Percentiles rank a stretch among this genome's conserved stretches.
phyloP scores from a whole-genome alignment of 345 rosid species.

The Reutealis trisperma region DNA sequence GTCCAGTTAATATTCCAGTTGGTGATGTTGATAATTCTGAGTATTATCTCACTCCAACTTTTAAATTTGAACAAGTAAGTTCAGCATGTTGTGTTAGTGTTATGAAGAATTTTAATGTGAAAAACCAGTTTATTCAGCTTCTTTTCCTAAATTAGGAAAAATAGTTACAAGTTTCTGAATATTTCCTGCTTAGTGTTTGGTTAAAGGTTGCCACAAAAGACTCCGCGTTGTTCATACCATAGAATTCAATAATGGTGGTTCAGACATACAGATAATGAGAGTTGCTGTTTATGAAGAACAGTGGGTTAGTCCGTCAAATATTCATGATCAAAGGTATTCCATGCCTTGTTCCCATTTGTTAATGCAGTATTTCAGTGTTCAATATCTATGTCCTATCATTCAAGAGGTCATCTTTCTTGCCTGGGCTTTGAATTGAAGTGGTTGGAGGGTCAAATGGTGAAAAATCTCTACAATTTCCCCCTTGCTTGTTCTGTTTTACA shows the following conservation, averaged over 20 bases:
- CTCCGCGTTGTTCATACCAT: conserved; percentile 85
- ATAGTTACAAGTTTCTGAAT: conserved; percentile 2
- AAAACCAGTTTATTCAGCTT: neutral
- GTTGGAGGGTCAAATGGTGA: neutral
- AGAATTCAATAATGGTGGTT: conserved; percentile 76
- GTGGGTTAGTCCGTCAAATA: conserved; percentile 75
- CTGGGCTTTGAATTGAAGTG: neutral
- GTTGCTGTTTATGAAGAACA: conserved; percentile 91
- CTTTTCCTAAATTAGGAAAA: neutral
- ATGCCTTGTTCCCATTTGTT: conserved; percentile 4
- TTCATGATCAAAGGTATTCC: conserved; percentile 58
- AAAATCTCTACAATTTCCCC: neutral
- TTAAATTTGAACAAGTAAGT: conserved; percentile 85
- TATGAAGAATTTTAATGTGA: neutral
- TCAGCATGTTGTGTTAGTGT: conserved; percentile 6
- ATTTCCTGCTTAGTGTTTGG: conserved; percentile 61
- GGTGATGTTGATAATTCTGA: conserved; percentile 57
- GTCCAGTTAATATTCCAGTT: conserved; percentile 74
- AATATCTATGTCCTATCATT: neutral
- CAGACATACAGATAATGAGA: conserved; percentile 84
- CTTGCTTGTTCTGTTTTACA: neutral
- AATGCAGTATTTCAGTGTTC: neutral
- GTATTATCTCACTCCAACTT: conserved; percentile 71
- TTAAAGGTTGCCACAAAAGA: conserved; percentile 96
- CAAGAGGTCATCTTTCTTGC: neutral